These are phyloP conservation scores for Urochloa ruziziensis DNA, from an alignment of 176 grass and related monocot genomes.

Conservation along the genomic window DNA sequence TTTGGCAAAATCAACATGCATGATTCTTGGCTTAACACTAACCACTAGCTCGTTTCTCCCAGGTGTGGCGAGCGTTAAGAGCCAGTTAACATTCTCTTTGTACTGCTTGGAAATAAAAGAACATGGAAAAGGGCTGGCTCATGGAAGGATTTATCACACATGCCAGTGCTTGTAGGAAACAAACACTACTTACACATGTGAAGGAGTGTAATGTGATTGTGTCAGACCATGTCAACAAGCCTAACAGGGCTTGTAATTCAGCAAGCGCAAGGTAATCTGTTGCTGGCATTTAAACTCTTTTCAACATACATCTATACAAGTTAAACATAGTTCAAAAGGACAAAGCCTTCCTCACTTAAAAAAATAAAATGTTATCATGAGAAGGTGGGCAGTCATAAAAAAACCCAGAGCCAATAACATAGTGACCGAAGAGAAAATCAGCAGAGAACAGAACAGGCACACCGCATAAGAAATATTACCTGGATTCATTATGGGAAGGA, in stretches of 20 bases:
- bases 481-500: constrained; percentile 95
- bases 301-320: neutral
- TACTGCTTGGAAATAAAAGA: no score
- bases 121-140: neutral
- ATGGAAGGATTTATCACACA: neutral
- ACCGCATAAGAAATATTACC: constrained; percentile 42
- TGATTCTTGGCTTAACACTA: neutral
- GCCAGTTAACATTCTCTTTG: neutral
- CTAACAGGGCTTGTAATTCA: neutral
- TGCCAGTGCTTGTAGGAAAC: neutral
- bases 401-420: neutral
- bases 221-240: neutral
- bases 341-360: neutral
- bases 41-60: neutral
- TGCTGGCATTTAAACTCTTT: neutral
- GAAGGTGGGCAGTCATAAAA: neutral
- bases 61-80: neutral
- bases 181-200: neutral
- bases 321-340: neutral
- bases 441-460: neutral
- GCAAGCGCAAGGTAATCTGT: neutral
- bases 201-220: neutral
- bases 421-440: neutral
- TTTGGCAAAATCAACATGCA: neutral
- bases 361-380: neutral